These are phyloP conservation scores for Aspergillus novofumigatus DNA, from an alignment of 2,329 filamentous ascomycete genomes.

Conservation along the genomic window DNA sequence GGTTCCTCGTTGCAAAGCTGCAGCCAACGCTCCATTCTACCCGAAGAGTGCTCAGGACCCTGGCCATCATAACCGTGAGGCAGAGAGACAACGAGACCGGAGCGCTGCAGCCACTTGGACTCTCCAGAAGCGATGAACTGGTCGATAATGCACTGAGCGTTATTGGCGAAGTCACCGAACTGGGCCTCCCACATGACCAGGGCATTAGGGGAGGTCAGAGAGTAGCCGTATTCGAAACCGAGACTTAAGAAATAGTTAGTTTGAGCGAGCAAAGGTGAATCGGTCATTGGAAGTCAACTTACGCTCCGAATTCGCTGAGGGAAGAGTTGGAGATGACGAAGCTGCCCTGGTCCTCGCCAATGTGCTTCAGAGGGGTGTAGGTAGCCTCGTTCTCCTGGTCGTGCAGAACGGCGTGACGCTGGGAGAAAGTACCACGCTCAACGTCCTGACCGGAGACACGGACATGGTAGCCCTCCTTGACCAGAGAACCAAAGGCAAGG, in stretches of 20 bases:
- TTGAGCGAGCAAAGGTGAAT: not conserved
- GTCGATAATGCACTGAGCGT: conserved; percentile 97
- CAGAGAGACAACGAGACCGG: conserved; percentile 90
- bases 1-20: conserved; percentile 98
- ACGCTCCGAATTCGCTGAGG: conserved; percentile 65
- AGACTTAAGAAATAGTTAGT: conserved; percentile 63
- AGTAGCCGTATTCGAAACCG: conserved; percentile 98
- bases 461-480: conserved; percentile 91
- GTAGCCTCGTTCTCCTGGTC: conserved; percentile 93
- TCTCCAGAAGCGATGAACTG: conserved; percentile 98
- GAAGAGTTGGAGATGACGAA: conserved; percentile 98
- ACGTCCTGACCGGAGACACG: conserved; percentile 98
- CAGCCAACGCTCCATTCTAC: conserved; percentile 92
- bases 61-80: conserved; percentile 98
- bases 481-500: conserved; percentile 86
- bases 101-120: conserved; percentile 97
- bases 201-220: conserved; percentile 90
- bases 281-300: conserved; percentile 27
- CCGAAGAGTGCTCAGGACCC: conserved; percentile 96
- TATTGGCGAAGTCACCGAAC: conserved; percentile 99
- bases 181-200: conserved; percentile 99
- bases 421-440: conserved; percentile 98
- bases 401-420: conserved; percentile 94
- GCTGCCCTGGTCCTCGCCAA: conserved; percentile 86
- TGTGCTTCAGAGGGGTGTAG: conserved; percentile 85